These are phyloP conservation scores for Lactarius hengduanensis DNA, from an alignment of 768 basidiomycete species.

Conservation along the genomic window DNA sequence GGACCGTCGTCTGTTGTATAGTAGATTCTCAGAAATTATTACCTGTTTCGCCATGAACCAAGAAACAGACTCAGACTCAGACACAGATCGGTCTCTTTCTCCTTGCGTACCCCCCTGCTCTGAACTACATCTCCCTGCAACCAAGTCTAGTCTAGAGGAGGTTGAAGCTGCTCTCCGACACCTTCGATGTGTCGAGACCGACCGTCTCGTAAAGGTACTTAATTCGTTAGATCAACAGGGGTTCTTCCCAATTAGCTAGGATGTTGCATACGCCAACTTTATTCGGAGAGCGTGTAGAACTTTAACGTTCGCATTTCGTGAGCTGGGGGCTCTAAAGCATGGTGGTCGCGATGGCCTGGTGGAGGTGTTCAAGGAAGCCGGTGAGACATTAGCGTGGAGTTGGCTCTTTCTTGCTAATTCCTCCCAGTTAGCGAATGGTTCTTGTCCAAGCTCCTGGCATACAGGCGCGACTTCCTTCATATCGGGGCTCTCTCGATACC, in stretches of 20 bases:
- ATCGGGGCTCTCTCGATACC: slow-evolving; percentile 37
- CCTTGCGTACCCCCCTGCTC: slow-evolving; percentile 20
- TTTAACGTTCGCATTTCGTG: slow-evolving; percentile 8
- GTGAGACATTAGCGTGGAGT: not conserved
- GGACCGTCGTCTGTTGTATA: too few relatives aligned
- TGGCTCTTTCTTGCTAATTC: not conserved
- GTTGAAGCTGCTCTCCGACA: slow-evolving; percentile 3
- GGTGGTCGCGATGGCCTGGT: slow-evolving; percentile 2
- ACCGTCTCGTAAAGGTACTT: slow-evolving; percentile 15
- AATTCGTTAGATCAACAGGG: slow-evolving; percentile 22
- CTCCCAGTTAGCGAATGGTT: slow-evolving; percentile 13
- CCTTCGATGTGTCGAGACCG: slow-evolving; percentile 5
- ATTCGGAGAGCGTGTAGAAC: slow-evolving; percentile 14
- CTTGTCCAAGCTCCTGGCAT: slow-evolving; percentile 44
- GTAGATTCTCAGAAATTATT: not conserved
- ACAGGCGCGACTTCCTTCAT: slow-evolving; percentile 48
- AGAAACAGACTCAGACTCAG: slow-evolving; percentile 61
- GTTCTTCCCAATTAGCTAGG: slow-evolving; percentile 15
- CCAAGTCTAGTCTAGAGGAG: not conserved
- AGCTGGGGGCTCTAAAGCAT: not conserved
- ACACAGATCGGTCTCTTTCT: slow-evolving; percentile 29
- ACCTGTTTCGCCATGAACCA: slow-evolving; percentile 36
- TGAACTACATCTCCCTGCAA: not conserved
- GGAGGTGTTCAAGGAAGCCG: slow-evolving; percentile 12
- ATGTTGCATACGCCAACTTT: slow-evolving; percentile 14